Percentiles rank a stretch among this genome's conserved stretches.
Conservation (phyloP, 495 filamentous ascomycete genomes). For the Aspergillus leporis region DNA sequence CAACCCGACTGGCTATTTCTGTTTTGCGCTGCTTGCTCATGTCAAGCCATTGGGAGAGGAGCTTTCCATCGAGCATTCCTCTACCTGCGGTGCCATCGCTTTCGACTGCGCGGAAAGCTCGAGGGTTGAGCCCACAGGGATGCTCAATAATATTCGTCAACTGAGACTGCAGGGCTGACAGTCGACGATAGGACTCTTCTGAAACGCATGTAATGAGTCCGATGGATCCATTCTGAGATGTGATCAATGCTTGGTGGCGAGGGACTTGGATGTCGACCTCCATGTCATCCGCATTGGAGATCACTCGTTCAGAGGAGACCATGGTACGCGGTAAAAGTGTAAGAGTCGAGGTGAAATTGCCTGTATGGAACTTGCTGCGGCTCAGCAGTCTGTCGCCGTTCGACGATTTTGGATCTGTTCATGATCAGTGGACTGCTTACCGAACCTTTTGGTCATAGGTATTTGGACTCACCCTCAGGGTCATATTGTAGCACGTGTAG, state of each 20-base stretch:
- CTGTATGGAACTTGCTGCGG: slow-evolving; percentile 82
- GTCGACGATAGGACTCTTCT: slow-evolving; percentile 78
- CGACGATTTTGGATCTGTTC: slow-evolving; percentile 84
- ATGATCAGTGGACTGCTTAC: slow-evolving; percentile 9
- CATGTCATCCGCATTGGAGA: slow-evolving; percentile 40
- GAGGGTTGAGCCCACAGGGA: slow-evolving; percentile 77
- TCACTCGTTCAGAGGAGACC: slow-evolving; percentile 41
- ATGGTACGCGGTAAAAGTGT: slow-evolving; percentile 71
- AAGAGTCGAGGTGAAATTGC: slow-evolving; percentile 70
- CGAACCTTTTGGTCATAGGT: neutral
- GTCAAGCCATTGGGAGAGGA: slow-evolving; percentile 67
- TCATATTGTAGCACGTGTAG: slow-evolving; percentile 91
- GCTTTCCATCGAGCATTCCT: slow-evolving; percentile 62
- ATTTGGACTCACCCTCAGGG: slow-evolving; percentile 67
- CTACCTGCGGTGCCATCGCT: slow-evolving; percentile 51
- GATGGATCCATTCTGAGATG: slow-evolving; percentile 71
- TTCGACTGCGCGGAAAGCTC: slow-evolving; percentile 64
- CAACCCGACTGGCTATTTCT: slow-evolving; percentile 69
- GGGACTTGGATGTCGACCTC: slow-evolving; percentile 31
- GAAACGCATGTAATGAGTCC: slow-evolving; percentile 74
- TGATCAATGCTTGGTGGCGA: slow-evolving; percentile 63
- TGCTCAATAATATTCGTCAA: slow-evolving; percentile 74
- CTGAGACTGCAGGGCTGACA: slow-evolving; percentile 79
- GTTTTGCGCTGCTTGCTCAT: slow-evolving; percentile 63
- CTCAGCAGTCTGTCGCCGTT: slow-evolving; percentile 85